Evolutionary conservation across 345 rosid species (phyloP).

Genomic region (Orychophragmus violaceus): DNA sequence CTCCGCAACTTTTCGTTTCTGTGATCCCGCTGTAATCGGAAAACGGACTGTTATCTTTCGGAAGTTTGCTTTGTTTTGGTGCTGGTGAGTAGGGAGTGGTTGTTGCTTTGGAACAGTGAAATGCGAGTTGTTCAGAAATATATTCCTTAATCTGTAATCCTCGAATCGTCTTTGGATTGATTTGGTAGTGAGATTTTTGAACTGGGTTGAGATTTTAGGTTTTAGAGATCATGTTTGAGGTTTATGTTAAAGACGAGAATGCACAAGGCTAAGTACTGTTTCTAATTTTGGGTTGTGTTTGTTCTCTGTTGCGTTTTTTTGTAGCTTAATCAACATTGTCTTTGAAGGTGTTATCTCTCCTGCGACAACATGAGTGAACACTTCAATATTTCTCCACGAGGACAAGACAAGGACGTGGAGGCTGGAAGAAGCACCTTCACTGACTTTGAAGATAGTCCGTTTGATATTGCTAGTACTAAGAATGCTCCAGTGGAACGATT

Average conservation of each 20-base stretch:
- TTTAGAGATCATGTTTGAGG: neutral
- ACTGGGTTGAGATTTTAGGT: neutral
- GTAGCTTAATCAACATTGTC: neutral
- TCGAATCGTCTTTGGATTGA: slow-evolving; percentile 3
- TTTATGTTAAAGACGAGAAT: neutral
- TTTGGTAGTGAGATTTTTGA: neutral
- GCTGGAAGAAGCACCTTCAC: slow-evolving; percentile 34
- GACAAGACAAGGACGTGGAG: slow-evolving; percentile 42
- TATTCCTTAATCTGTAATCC: neutral
- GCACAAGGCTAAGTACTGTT: neutral
- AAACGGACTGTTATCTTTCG: neutral
- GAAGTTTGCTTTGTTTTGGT: neutral
- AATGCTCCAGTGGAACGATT: slow-evolving; percentile 58
- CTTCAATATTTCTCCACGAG: slow-evolving; percentile 33
- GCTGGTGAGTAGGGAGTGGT: slow-evolving; percentile 1
- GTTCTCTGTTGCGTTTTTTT: neutral
- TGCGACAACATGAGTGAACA: slow-evolving; percentile 45
- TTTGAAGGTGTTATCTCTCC: slow-evolving; percentile 50
- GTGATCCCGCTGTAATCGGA: neutral
- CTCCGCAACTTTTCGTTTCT: neutral
- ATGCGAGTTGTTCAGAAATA: slow-evolving; percentile 7
- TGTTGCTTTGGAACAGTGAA: slow-evolving; percentile 8
- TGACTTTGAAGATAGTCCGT: slow-evolving; percentile 39
- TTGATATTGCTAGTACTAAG: slow-evolving; percentile 63
- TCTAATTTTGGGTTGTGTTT: neutral